Evolutionary conservation across 257 asterid species (phyloP).

Genomic region (Solanum tarijense): DNA sequence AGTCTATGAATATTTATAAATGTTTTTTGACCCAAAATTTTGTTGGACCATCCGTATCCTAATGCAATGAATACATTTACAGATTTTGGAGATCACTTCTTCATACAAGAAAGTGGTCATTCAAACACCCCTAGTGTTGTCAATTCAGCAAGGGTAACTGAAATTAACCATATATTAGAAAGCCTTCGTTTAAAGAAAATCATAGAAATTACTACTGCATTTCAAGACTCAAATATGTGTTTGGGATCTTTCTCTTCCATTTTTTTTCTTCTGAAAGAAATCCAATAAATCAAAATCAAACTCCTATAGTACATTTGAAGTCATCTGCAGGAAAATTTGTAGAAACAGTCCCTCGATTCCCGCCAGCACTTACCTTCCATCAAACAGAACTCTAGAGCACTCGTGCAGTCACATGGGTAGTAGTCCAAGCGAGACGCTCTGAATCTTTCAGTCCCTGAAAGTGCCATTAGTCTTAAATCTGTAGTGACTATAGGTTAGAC

Average conservation of each 20-base stretch:
- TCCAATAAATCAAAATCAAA: neutral
- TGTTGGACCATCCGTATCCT: neutral
- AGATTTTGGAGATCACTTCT: neutral
- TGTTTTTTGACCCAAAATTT: neutral
- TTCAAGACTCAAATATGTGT: neutral
- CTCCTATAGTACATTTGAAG: neutral
- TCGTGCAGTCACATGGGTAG: neutral
- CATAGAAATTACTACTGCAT: neutral
- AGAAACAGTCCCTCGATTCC: neutral
- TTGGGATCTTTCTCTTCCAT: neutral
- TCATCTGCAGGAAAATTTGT: neutral
- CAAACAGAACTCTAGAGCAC: neutral
- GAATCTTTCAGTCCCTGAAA: neutral
- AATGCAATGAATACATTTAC: neutral
- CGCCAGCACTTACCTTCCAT: neutral
- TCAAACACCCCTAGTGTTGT: neutral
- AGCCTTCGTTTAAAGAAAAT: neutral
- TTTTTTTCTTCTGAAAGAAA: neutral
- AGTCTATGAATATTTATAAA: neutral
- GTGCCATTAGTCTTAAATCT: neutral
- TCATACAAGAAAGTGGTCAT: slow-evolving; percentile 5
- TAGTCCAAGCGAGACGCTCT: neutral
- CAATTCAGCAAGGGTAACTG: neutral
- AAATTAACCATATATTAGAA: neutral
- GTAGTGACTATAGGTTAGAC: neutral